A percentile compares a stretch with the other conserved stretches of the same genome.
phyloP scores from a whole-genome alignment of 306 rosid species.

The Neltuma alba region DNA sequence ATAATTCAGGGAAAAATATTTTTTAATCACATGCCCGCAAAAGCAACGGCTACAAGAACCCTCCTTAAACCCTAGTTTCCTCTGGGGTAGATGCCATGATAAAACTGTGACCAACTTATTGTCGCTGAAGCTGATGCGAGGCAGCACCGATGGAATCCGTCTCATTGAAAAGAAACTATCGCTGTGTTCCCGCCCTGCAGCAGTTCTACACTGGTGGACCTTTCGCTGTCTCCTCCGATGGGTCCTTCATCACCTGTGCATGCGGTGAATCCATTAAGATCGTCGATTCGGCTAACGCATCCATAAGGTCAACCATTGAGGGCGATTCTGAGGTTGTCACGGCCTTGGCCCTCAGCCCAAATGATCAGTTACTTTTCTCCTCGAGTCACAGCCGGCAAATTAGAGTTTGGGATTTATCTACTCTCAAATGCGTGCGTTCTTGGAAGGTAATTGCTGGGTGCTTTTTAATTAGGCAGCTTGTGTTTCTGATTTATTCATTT shows the following conservation, averaged over 20 bases:
- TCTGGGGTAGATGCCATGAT: too few relatives aligned
- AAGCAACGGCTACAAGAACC: background rate
- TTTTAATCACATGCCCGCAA: background rate
- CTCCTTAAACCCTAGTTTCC: constrained; percentile 12
- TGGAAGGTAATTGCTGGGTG: constrained; percentile 73
- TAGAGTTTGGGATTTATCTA: constrained; percentile 84
- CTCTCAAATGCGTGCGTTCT: constrained; percentile 72
- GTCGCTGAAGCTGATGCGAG: background rate
- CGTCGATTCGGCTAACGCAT: constrained; percentile 70
- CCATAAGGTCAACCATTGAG: constrained; percentile 69
- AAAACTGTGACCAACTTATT: background rate
- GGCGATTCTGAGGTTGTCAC: constrained; percentile 75
- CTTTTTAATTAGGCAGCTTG: background rate
- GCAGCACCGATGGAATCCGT: constrained; percentile 49
- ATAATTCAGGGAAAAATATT: too few relatives aligned
- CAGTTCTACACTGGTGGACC: constrained; percentile 93
- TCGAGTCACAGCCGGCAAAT: constrained; percentile 83
- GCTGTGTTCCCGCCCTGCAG: constrained; percentile 69
- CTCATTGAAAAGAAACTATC: constrained; percentile 52
- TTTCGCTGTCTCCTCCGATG: constrained; percentile 73
- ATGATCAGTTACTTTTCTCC: constrained; percentile 71
- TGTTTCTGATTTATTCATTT: background rate
- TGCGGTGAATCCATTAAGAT: constrained; percentile 76
- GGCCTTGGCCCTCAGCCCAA: constrained; percentile 72
- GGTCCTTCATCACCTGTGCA: constrained; percentile 76